Evolutionary conservation across 2,329 filamentous ascomycete species (phyloP).

Genomic region (Penicillium sp.): DNA sequence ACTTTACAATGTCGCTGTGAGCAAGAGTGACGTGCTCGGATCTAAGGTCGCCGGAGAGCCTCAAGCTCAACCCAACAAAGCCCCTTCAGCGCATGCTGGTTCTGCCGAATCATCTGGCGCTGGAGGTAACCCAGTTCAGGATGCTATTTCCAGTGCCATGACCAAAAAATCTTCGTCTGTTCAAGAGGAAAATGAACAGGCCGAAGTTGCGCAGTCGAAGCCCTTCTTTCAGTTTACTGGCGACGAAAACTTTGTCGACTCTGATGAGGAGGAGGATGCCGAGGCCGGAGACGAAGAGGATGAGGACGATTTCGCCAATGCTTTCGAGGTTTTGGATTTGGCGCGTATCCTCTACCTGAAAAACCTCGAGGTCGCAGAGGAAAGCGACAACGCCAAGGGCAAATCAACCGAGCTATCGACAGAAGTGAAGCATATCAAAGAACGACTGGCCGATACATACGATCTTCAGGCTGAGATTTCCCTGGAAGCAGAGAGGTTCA

Average conservation of each 20-base stretch:
- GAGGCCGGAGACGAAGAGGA: conserved; percentile 56
- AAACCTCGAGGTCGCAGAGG: conserved; percentile 54
- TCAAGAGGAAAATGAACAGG: conserved; percentile 14
- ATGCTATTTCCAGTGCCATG: conserved; percentile 25
- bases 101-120: conserved; percentile 17
- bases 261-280: conserved; percentile 56
- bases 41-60: conserved; percentile 67
- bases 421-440: conserved; percentile 65
- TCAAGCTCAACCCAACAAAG: conserved; percentile 55
- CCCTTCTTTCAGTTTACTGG: conserved; percentile 89
- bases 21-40: conserved; percentile 91
- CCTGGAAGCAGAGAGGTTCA: conserved; percentile 93
- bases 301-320: conserved; percentile 64
- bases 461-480: conserved; percentile 94
- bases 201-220: conserved; percentile 41
- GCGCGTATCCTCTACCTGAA: conserved; percentile 60
- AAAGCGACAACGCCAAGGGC: conserved; percentile 46
- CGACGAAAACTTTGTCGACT: conserved; percentile 88
- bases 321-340: conserved; percentile 64
- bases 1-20: conserved; percentile 89
- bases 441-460: conserved; percentile 87
- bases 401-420: conserved; percentile 46
- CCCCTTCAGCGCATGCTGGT: conserved; percentile 43
- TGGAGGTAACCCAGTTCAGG: conserved; percentile 25
- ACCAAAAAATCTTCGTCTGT: conserved; percentile 14